Base-by-base conservation (phyloP, 202 grass and related monocot genomes). In the Bolboschoenoplectus hybrid region DNA sequence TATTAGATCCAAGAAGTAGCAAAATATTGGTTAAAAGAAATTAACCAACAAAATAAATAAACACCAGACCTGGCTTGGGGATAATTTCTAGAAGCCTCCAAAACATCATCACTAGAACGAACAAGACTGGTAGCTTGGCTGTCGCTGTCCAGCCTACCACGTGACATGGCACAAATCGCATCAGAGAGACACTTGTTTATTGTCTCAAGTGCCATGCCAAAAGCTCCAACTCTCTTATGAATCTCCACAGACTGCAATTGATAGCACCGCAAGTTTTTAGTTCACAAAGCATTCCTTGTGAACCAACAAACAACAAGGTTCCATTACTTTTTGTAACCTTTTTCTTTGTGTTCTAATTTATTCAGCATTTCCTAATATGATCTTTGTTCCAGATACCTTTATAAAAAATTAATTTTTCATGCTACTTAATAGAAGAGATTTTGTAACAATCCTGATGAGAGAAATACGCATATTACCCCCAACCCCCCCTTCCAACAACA, bases 151-250 rank as follows among this genome's bases (percentile, higher is more conserved):
- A 92, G 66, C 87, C 78, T 94, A 84, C 85, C 93, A 20, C 79
- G 89, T 79, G 88, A 82, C 86, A 97, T 89, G 83, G 92, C 90
- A 90, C 97, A 99, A 50, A 99, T 91, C 71, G 82, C 93, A 91
- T 99, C 93, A 3, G 93, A 99, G 36, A 99, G 87, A 84, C 93
- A 99, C 74, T 94, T 99, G 77, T 99, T 99, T 86, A 99, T 92
- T 58, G 85, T 99, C 89, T 99, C 93, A 65, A 99, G 90, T 85
- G 97, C 97, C 89, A 94, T 87, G 35, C 93, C 89, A 69, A 99
- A 99, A 85, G 93, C 90, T 87, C 92, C 92, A 1, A 99, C 93
- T 88, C 97, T 91, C 87, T 89, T 99, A 82, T 99, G 88, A 75
- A 99, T 92, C 86, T 97, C 93, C 74, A 97, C 87, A 0, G 97